Evolutionary conservation across 805 yeast genomes (phyloP), one percentile per base, ranked within the genome.

Genomic region (Kregervanrija pseudodelftensis): DNA sequence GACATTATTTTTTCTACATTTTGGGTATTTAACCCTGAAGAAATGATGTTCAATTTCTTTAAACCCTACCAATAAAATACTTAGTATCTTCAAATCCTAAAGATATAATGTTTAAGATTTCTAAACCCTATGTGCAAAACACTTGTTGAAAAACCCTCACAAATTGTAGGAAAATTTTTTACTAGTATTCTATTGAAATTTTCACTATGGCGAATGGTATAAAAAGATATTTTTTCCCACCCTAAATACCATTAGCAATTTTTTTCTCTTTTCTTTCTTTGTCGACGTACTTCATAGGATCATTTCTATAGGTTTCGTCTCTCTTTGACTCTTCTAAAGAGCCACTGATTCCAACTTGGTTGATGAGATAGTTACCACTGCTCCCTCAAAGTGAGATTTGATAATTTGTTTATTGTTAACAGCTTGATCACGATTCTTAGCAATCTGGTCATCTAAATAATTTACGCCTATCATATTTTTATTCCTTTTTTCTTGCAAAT

Each of bases 221-320:
- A 61, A 56, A 61, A 54, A 45, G 52, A 40, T 45, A 39, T 16
- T 8, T 33, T 36, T 14, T 46, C 49, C 43, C 45, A 37, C 47
- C 44, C 35, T 30, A 37, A 39, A 36, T 22, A 22, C 28, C 28
- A 48, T 31, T 39, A 30, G 11, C 28, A 44, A 42, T 58, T 61
- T 60, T 58, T 57, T 59, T 55, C 60, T 62, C 72, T 70, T 67
- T 71, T 65, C 69, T 69, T 76, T 77, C 77, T 75, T 72, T 76
- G 93, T 82, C 95, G 96, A 87, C 95, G 95, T 88, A 88, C 95
- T 85, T 85, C 95, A 85, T 88, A 86, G 96, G 96, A 89, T 88
- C 96, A 88, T 88, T 88, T 89, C 95, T 88, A 88, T 89, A 88
- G 96, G 84, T 80, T 80, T 86, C 95, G 95, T 85, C 95, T 85